Base-by-base conservation (phyloP, 257 asterid species). In the Misopates orontium region DNA sequence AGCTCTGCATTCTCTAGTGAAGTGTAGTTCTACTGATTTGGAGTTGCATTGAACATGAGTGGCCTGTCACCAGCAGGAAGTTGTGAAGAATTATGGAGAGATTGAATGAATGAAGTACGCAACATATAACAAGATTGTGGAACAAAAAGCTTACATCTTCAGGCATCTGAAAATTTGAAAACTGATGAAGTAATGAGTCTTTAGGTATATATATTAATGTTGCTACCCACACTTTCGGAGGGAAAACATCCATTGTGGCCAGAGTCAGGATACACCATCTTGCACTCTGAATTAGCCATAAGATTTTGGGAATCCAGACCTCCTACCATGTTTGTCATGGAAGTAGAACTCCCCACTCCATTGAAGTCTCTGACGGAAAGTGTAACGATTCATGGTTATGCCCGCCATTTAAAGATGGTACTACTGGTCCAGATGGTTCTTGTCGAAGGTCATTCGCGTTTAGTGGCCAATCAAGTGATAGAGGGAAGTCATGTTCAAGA, bases 391-490 rank as follows among this genome's bases (percentile, higher is more conserved):
- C 78, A 54, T 57, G n/a, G 66, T 67, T 77, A 62, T 64, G 80
- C 67, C n/a, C n/a, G n/a, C n/a, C n/a, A n/a, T n/a, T n/a, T n/a
- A n/a, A n/a, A n/a, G n/a, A n/a, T n/a, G n/a, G n/a, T n/a, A n/a
- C n/a, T n/a, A n/a, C n/a, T n/a, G n/a, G n/a, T n/a, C n/a, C n/a
- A n/a, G n/a, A n/a, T 41, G 85, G 75, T 79, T 82, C 52, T 70
- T 78, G 76, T 62, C 87, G 82, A 62, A 88, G 66, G 56, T 86
- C 94, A 75, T 77, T 81, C 18, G 86, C 73, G 75, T 79, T 79
- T 31, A 79, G 69, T 56, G 60, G 87, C 89, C 95, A 90, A 69
- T 90, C 92, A 68, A 68, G 85, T 36, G 69, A 84, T 20, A 83
- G 67, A 40, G 85, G 57, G 62, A 79, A 56, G 69, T 79, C 87